Evolutionary conservation across 116 monocot species (phyloP), one percentile per base, ranked within the genome.

Genomic region (Zostera marina): DNA sequence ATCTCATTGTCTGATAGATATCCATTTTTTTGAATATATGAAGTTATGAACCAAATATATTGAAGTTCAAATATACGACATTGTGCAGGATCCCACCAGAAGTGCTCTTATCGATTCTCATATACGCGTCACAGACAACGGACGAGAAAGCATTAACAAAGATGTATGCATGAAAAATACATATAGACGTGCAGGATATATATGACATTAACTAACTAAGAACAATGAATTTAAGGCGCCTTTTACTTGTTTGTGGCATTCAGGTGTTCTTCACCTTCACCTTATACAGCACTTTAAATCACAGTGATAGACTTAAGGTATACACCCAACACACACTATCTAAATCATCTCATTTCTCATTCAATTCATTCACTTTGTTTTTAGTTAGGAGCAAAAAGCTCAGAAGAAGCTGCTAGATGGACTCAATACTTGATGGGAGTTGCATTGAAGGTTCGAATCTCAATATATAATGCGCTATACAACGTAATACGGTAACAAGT

Each of bases 211-310:
- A n/a, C n/a, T 25, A 24, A 20, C 16, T 8, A 49, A 16, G 17
- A 7, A 49, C 7, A 38, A n/a, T n/a, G n/a, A n/a, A 38, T 7
- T 32, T 41, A 1, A 42, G n/a, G 26, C 42, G 3, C 19, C 9
- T 64, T 53, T 11, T 55, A n/a, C 8, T 32, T 8, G 12, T 21
- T 52, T 4, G 41, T 22, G 47, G 52, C 42, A 66, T 66, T 62
- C 88, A 94, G 88, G 75, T 81, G 41, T 84, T 88, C 74, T 88
- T 83, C 65, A 76, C 84, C 55, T 94, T 94, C 61, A 85, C 84
- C 7, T 48, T 94, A 12, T 84, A 82, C 58, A 94, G 80, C 19
- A 56, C 82, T 22, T 77, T 80, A 48, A 80, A 88, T 68, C 88
- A 81, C 64, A 71, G 59, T 41, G 81, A 84, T 65, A 81, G 80